Conservation (phyloP, 139 green algal species). For the Chlamydomonas asymmetrica region DNA sequence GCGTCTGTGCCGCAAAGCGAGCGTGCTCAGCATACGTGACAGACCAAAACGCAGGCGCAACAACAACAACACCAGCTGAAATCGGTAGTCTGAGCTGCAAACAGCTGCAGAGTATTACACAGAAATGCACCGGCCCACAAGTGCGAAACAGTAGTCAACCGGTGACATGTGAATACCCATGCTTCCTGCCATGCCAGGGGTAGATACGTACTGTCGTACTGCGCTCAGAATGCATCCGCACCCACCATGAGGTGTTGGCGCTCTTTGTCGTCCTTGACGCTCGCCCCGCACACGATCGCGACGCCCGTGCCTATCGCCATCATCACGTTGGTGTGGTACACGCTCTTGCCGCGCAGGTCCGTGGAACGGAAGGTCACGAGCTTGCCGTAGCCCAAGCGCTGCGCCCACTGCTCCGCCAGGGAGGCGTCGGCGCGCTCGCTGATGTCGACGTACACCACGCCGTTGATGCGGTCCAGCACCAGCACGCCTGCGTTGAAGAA, state of each 20-base stretch:
- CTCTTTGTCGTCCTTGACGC: conserved; percentile 70
- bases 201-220: too few species aligned
- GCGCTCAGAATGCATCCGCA: too few species aligned
- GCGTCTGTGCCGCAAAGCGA: too few species aligned
- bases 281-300: conserved; percentile 89
- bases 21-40: too few species aligned
- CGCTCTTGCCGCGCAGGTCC: conserved; percentile 55
- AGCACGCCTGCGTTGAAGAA: conserved; percentile 74
- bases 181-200: too few species aligned
- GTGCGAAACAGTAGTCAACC: too few species aligned
- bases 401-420: conserved; percentile 68
- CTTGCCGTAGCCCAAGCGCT: conserved; percentile 71
- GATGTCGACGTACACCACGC: conserved; percentile 87
- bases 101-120: too few species aligned
- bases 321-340: conserved; percentile 99
- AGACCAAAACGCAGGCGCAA: too few species aligned
- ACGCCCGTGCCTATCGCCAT: conserved; percentile 90
- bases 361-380: conserved; percentile 73
- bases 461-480: conserved; percentile 88
- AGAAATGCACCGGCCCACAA: too few species aligned
- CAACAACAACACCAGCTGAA: too few species aligned
- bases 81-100: too few species aligned
- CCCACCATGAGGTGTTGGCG: conserved; percentile 65
- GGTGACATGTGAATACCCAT: too few species aligned
- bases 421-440: conserved; percentile 77